A percentile compares a stretch with the other conserved stretches of the same genome.
These are phyloP conservation scores for Athelia psychrophila DNA, from an alignment of 1,284 basidiomycete species.

Conservation along the genomic window DNA sequence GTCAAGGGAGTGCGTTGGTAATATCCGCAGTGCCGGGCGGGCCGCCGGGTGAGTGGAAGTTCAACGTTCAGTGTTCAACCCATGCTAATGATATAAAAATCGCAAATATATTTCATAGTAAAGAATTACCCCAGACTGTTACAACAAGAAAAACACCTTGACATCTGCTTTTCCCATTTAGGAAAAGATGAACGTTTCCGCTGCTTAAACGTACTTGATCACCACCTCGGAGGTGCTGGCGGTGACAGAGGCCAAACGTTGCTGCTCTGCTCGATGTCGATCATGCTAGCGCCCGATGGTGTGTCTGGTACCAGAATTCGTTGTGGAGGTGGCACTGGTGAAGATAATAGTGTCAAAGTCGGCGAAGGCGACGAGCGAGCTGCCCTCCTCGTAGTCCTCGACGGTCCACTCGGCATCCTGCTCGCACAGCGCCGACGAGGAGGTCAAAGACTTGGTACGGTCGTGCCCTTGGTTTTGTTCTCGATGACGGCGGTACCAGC, in stretches of 20 bases:
- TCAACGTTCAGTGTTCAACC: too few relatives aligned
- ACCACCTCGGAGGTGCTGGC: background rate
- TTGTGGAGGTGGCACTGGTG: constrained; percentile 11
- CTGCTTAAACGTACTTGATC: background rate
- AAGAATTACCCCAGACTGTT: too few relatives aligned
- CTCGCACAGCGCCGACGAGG: constrained; percentile 24
- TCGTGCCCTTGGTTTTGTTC: constrained; percentile 24
- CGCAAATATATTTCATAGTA: too few relatives aligned
- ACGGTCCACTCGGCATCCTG: constrained; percentile 1
- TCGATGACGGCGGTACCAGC: constrained; percentile 25
- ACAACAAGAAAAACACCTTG: too few relatives aligned
- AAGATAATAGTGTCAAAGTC: constrained; percentile 27
- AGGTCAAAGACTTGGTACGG: constrained; percentile 23
- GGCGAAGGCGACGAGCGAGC: constrained; percentile 24
- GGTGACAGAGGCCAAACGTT: background rate
- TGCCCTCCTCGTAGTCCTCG: constrained; percentile 13
- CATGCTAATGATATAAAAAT: too few relatives aligned
- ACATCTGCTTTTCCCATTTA: too few relatives aligned
- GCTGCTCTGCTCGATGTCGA: constrained; percentile 1
- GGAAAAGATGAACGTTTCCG: too few relatives aligned
- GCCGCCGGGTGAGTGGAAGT: too few relatives aligned
- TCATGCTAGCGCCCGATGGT: constrained; percentile 2
- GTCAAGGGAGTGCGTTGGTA: too few relatives aligned
- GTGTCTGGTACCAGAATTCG: background rate
- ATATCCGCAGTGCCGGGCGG: too few relatives aligned